Percentiles rank a stretch among this genome's conserved stretches.
Evolutionary conservation across 208 protist genomes (phyloP).

Genomic region (Vickermania spadyakhi): DNA sequence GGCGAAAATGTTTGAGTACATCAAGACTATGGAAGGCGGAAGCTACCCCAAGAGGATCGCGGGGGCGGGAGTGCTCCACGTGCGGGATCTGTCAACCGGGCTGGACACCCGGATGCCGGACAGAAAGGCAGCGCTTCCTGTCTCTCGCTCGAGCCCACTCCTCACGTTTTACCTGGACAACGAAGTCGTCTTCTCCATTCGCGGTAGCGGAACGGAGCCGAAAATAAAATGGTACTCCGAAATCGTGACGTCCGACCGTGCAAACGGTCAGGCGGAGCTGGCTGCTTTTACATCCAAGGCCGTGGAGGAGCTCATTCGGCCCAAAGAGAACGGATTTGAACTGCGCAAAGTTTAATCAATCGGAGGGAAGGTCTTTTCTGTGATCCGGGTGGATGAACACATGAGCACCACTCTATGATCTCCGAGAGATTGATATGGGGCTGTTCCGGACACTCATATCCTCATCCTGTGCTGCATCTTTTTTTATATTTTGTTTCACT

Average conservation of each 20-base stretch:
- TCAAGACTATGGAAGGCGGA: conserved; percentile 38
- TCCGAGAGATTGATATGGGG: too few species aligned
- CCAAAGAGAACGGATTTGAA: conserved; percentile 41
- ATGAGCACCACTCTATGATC: too few species aligned
- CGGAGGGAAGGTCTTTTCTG: too few species aligned
- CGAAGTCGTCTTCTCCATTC: conserved; percentile 83
- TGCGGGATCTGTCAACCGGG: conserved; percentile 89
- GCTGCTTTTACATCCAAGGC: conserved; percentile 29
- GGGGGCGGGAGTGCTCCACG: conserved; percentile 36
- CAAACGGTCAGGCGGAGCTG: conserved; percentile 13
- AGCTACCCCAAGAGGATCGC: conserved; percentile 44
- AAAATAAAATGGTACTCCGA: conserved; percentile 97
- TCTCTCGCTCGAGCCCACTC: conserved; percentile 79
- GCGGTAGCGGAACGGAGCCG: conserved; percentile 96
- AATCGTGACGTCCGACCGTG: conserved; percentile 26
- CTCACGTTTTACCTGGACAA: conserved; percentile 95
- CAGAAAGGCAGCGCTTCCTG: conserved; percentile 51
- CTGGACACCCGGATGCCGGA: conserved; percentile 69
- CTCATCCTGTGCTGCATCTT: too few species aligned
- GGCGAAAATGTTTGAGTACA: conserved; percentile 67
- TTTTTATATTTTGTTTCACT: too few species aligned
- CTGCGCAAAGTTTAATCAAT: conserved; percentile 18
- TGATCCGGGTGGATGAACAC: too few species aligned
- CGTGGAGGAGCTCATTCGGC: conserved; percentile 55
- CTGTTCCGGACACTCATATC: too few species aligned